Base-by-base conservation (phyloP, 805 yeast genomes). In the Cyberlindnera euphorbiae region DNA sequence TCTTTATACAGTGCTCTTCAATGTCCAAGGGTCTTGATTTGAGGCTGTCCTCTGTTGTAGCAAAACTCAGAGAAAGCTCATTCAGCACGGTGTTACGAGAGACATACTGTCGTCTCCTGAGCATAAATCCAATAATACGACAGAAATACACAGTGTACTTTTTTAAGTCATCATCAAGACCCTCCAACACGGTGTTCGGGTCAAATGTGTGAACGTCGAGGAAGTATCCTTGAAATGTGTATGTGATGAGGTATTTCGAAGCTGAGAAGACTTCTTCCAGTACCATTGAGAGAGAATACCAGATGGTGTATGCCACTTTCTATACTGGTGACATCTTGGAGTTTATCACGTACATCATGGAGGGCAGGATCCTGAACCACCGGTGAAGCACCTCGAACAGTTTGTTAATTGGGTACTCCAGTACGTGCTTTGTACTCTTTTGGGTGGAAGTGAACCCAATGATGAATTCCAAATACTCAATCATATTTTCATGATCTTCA, bases 221-320 rank as follows among this genome's bases (percentile, higher is more conserved):
- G 9, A 19, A 19, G 22, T 35, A 49, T 2, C 58, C 58, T 30
- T 46, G 42, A 26, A 52, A 42, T 16, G 41, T 28, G 17, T 34
- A 49, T 1, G 52, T 36, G 25, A 53, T 50, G 30, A 52, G 31
- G 19, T 50, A 52, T 5, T 50, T 32, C 10, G 35, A 29, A 11
- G 44, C 48, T 9, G 30, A 28, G n/a, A 52, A 28, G 8, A 44
- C 25, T 1, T 43, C 42, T 13, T 47, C 55, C 23, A 53, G 8
- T 1, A 49, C 13, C 15, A 37, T 42, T 4, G 39, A 27, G 7
- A 52, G 19, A 3, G 45, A 32, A 17, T 38, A 37, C 51, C 54
- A 50, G 12, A 46, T 30, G 3, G 33, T 33, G 30, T 45, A 49
- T 8, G 50, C 28, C 4, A 50, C 46, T 25, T 43, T 50, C 13